phyloP scores from a whole-genome alignment of 2,329 filamentous ascomycete species.

The Pseudogymnoascus sp. region DNA sequence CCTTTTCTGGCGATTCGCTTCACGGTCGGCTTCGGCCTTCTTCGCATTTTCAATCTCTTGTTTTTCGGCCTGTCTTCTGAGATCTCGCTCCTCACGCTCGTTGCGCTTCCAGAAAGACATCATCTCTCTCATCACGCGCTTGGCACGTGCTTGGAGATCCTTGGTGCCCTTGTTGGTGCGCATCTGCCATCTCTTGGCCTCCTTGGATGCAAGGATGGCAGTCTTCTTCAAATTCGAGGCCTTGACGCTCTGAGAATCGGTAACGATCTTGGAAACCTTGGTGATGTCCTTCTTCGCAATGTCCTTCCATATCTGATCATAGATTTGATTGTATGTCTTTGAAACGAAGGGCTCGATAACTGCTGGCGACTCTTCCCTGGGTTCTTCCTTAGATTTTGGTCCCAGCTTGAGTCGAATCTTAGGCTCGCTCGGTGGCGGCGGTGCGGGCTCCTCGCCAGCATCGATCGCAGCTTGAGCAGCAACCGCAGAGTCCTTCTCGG shows the following conservation, averaged over 20 bases:
- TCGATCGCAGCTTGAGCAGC: constrained; percentile 79
- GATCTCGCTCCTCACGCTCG: constrained; percentile 90
- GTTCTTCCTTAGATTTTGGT: constrained; percentile 30
- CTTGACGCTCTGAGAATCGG: constrained; percentile 76
- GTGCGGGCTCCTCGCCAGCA: constrained; percentile 63
- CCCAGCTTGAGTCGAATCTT: constrained; percentile 56
- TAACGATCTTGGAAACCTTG: constrained; percentile 84
- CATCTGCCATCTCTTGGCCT: constrained; percentile 93
- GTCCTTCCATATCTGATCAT: constrained; percentile 95
- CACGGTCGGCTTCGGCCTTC: constrained; percentile 92
- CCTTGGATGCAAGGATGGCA: constrained; percentile 90
- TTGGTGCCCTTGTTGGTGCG: constrained; percentile 98
- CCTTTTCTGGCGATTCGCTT: constrained; percentile 93
- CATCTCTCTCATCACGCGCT: constrained; percentile 99
- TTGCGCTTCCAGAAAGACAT: constrained; percentile 99
- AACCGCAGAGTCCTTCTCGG: constrained; percentile 74
- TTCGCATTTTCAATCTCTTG: constrained; percentile 95
- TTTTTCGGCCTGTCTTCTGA: constrained; percentile 87
- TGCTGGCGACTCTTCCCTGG: constrained; percentile 29
- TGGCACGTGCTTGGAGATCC: constrained; percentile 91
- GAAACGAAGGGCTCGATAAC: constrained; percentile 54
- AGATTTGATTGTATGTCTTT: constrained; percentile 93
- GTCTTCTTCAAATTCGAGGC: constrained; percentile 97
- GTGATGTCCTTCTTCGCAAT: constrained; percentile 87
- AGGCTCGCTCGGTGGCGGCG: constrained; percentile 32